Evolutionary conservation across 495 filamentous ascomycete genomes (phyloP).

Genomic region (Hyaloscypha hepaticicola): DNA sequence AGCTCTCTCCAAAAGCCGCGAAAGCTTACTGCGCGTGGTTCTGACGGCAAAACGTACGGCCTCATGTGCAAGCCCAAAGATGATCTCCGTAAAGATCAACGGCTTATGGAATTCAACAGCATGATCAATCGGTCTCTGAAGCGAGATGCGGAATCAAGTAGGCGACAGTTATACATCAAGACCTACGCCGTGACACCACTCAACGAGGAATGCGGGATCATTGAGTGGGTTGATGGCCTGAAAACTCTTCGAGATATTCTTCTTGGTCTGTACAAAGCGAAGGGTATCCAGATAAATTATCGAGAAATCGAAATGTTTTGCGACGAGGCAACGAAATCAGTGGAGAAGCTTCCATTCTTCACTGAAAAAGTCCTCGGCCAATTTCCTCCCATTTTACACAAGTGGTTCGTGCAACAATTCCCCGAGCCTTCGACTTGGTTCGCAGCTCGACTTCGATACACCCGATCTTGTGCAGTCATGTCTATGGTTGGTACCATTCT

Average conservation of each 20-base stretch:
- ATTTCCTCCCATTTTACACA: slow-evolving; percentile 80
- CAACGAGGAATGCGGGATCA: slow-evolving; percentile 96
- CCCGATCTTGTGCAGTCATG: slow-evolving; percentile 93
- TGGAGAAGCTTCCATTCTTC: slow-evolving; percentile 61
- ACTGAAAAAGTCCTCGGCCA: slow-evolving; percentile 61
- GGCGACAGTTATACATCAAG: slow-evolving; percentile 80
- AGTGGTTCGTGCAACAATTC: slow-evolving; percentile 96
- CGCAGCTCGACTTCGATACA: slow-evolving; percentile 83
- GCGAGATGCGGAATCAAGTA: slow-evolving; percentile 84
- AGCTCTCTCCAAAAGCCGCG: slow-evolving; percentile 89
- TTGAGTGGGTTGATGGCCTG: slow-evolving; percentile 98
- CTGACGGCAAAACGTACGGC: slow-evolving; percentile 83
- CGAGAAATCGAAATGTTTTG: slow-evolving; percentile 44
- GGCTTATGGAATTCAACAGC: slow-evolving; percentile 97
- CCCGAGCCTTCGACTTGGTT: slow-evolving; percentile 93
- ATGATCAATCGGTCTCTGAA: slow-evolving; percentile 96
- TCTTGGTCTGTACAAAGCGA: slow-evolving; percentile 70
- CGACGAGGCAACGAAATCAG: slow-evolving; percentile 42
- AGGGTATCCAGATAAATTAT: slow-evolving; percentile 57
- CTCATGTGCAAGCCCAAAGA: slow-evolving; percentile 97
- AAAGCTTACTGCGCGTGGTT: slow-evolving; percentile 83
- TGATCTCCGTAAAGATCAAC: slow-evolving; percentile 93
- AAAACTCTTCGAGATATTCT: slow-evolving; percentile 93
- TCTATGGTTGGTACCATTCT: slow-evolving; percentile 95
- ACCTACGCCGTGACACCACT: slow-evolving; percentile 95